Percentiles rank a stretch among this genome's conserved stretches.
phyloP scores from a whole-genome alignment of 2,329 filamentous ascomycete genomes.

The Alternaria sp. region DNA sequence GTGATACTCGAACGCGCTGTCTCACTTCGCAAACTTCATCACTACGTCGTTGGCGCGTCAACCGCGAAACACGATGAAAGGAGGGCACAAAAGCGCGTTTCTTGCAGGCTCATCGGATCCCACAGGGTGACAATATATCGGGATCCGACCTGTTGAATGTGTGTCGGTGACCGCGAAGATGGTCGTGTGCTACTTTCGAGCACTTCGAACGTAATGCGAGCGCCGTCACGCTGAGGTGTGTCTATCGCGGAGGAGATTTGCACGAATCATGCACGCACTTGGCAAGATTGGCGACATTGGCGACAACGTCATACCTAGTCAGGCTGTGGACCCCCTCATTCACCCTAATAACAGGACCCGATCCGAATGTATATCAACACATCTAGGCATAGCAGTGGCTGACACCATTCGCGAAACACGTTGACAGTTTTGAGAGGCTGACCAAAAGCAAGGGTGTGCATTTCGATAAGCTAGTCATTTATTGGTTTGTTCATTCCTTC shows the following conservation, averaged over 20 bases:
- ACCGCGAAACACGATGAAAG: not conserved
- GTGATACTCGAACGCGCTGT: conserved; percentile 27
- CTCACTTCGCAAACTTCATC: conserved; percentile 71
- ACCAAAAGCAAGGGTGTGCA: not conserved
- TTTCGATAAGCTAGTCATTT: not conserved
- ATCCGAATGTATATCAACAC: not conserved
- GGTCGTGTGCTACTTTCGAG: not conserved
- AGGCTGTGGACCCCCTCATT: not conserved
- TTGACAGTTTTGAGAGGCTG: not conserved
- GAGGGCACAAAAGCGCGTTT: conserved; percentile 1
- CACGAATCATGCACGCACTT: conserved; percentile 22
- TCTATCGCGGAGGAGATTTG: not conserved
- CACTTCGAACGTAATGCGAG: conserved; percentile 3
- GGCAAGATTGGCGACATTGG: conserved; percentile 13
- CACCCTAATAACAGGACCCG: not conserved
- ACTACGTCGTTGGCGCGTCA: conserved; percentile 19
- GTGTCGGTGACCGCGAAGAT: not conserved
- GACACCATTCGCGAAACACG: not conserved
- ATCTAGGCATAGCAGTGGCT: not conserved
- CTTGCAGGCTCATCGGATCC: conserved; percentile 2
- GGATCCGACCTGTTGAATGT: not conserved
- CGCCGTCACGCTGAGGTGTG: conserved; percentile 1
- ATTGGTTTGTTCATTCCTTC: not conserved
- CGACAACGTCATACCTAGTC: conserved; percentile 14
- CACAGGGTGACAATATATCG: not conserved